Percentiles rank a stretch among this genome's conserved stretches.
These are phyloP conservation scores for Cordyceps pruinosa DNA, from an alignment of 2,329 filamentous ascomycete genomes.

Conservation along the genomic window DNA sequence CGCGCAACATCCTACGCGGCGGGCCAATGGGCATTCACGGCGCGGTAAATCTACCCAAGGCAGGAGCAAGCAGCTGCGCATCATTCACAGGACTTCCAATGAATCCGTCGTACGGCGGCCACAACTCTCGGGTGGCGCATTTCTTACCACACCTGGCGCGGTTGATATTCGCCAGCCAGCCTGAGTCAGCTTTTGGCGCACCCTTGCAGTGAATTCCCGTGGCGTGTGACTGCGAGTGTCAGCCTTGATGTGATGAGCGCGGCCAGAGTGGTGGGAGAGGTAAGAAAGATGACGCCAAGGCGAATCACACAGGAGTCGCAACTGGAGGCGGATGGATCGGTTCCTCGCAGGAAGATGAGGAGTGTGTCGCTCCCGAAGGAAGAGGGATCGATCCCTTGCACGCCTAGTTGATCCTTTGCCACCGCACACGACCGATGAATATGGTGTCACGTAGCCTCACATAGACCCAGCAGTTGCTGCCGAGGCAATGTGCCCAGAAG, in stretches of 20 bases:
- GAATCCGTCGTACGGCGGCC: not conserved
- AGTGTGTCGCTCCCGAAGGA: not conserved
- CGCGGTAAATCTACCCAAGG: not conserved
- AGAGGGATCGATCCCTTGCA: not conserved
- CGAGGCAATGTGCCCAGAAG: not conserved
- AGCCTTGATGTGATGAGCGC: slow-evolving; percentile 1
- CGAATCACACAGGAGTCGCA: not conserved
- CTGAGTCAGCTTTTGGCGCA: slow-evolving; percentile 6
- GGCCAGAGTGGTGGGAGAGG: not conserved
- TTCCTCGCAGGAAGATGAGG: not conserved
- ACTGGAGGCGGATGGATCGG: not conserved
- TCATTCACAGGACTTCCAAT: not conserved
- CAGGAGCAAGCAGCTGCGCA: not conserved
- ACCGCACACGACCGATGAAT: not conserved
- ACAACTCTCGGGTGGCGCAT: not conserved
- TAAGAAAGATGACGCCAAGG: not conserved
- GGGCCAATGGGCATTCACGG: not conserved
- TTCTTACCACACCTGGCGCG: not conserved
- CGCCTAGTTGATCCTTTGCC: not conserved
- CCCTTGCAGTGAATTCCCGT: not conserved
- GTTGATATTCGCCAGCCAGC: not conserved
- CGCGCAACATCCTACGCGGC: not conserved
- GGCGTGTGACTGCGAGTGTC: slow-evolving; percentile 2
- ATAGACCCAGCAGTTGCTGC: not conserved
- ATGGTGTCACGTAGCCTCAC: slow-evolving; percentile 5